These are phyloP conservation scores for Lachancea waltii DNA, from an alignment of 805 yeast genomes.

Conservation along the genomic window DNA sequence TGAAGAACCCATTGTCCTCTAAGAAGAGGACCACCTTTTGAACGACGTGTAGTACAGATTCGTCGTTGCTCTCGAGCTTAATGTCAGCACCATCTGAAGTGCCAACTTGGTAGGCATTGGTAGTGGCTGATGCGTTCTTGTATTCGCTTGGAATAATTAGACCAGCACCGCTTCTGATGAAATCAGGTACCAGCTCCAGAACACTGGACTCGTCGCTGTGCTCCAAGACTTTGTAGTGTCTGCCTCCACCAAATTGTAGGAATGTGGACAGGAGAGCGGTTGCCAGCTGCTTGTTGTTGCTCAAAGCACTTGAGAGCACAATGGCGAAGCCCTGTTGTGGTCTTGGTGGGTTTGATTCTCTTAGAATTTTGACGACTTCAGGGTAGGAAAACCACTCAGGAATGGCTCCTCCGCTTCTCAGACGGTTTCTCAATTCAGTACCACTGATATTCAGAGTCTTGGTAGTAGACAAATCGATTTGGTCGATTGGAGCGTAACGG, in stretches of 20 bases:
- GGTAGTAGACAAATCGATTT: conserved; percentile 63
- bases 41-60: conserved; percentile 61
- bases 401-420: conserved; percentile 78
- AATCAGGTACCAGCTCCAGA: conserved; percentile 42
- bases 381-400: conserved; percentile 98
- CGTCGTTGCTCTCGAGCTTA: conserved; percentile 46
- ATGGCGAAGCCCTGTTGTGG: conserved; percentile 81
- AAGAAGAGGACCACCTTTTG: conserved; percentile 66
- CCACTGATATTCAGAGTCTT: conserved; percentile 90
- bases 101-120: conserved; percentile 39
- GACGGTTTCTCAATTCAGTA: conserved; percentile 84
- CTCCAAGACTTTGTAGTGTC: conserved; percentile 52
- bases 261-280: conserved; percentile 84
- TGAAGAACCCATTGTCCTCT: conserved; percentile 79
- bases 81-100: conserved; percentile 52
- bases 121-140: conserved; percentile 9
- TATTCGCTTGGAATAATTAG: conserved; percentile 52
- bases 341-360: conserved; percentile 92
- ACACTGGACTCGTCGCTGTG: conserved; percentile 65
- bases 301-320: conserved; percentile 53
- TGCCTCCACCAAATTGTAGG: conserved; percentile 81
- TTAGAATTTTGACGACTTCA: conserved; percentile 84
- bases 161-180: conserved; percentile 78
- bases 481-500: conserved; percentile 91
- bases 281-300: conserved; percentile 60